Evolutionary conservation across 495 filamentous ascomycete species (phyloP).

Genomic region (Pyrenula massariospora): DNA sequence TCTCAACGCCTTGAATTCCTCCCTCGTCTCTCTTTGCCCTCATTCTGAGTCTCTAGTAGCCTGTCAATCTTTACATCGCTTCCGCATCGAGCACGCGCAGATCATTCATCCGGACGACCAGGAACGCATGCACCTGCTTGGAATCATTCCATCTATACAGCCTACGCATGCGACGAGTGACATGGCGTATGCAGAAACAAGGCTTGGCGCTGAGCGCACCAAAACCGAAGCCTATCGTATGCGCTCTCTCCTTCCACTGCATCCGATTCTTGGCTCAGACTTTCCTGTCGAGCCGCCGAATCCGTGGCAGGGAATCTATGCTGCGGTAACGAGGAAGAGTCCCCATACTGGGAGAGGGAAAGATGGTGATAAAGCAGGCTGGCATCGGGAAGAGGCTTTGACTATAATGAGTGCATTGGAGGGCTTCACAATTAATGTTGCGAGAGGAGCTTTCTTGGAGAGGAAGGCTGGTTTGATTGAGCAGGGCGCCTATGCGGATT

Average conservation of each 20-base stretch:
- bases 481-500: constrained; percentile 41
- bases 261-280: constrained; percentile 45
- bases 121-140: constrained; percentile 32
- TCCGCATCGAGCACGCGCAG: constrained; percentile 55
- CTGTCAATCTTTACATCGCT: constrained; percentile 36
- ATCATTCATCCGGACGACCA: constrained; percentile 54
- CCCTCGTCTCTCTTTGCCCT: constrained; percentile 33
- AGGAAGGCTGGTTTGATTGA: constrained; percentile 29
- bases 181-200: constrained; percentile 42
- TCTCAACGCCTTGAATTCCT: constrained; percentile 38
- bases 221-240: constrained; percentile 43
- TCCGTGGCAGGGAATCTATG: constrained; percentile 50
- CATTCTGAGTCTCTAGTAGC: constrained; percentile 14
- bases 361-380: constrained; percentile 31
- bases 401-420: constrained; percentile 37
- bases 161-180: constrained; percentile 58
- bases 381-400: constrained; percentile 40
- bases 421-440: constrained; percentile 43
- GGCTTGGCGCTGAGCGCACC: constrained; percentile 39
- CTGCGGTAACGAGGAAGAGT: constrained; percentile 41
- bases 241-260: constrained; percentile 31
- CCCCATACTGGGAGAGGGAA: constrained; percentile 36
- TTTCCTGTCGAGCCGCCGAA: constrained; percentile 55
- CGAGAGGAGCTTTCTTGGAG: constrained; percentile 33
- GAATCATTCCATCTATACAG: constrained; percentile 55